phyloP scores from a whole-genome alignment of 768 basidiomycete genomes.

The Boletus insuetus region DNA sequence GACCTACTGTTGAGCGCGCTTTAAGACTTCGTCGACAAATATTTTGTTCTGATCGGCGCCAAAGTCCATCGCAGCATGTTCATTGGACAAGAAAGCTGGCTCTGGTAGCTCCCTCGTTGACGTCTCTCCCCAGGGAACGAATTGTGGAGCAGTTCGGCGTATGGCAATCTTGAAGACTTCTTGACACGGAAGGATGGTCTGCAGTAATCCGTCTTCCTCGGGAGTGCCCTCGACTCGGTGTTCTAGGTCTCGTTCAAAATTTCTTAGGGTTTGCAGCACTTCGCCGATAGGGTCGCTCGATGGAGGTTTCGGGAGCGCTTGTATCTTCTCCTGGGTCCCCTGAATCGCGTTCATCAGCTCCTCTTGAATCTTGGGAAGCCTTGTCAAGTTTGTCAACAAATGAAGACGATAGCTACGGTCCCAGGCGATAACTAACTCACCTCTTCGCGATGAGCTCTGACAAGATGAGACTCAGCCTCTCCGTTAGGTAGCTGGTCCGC shows the following conservation, averaged over 20 bases:
- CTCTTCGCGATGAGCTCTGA: conserved; percentile 61
- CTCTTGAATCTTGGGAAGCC: conserved; percentile 60
- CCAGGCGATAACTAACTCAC: conserved; percentile 32
- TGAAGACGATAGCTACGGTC: neutral
- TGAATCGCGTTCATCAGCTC: conserved; percentile 50
- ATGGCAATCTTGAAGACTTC: conserved; percentile 47
- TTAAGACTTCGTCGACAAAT: conserved; percentile 53
- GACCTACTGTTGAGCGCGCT: conserved; percentile 46
- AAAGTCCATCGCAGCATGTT: conserved; percentile 15
- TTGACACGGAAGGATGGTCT: conserved; percentile 50
- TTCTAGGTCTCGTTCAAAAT: conserved; percentile 46
- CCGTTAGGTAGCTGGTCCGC: conserved; percentile 54
- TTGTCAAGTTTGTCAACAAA: conserved; percentile 21
- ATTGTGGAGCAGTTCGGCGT: conserved; percentile 53
- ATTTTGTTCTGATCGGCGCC: conserved; percentile 21
- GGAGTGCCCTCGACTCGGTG: conserved; percentile 53
- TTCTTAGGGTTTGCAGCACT: conserved; percentile 45
- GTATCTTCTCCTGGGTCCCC: conserved; percentile 34
- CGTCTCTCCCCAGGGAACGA: conserved; percentile 45
- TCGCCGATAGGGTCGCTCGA: conserved; percentile 58
- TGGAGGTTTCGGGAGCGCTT: conserved; percentile 46
- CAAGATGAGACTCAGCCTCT: conserved; percentile 55
- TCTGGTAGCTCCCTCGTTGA: conserved; percentile 1
- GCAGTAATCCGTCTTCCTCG: conserved; percentile 50
- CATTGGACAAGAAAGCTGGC: conserved; percentile 36